These are phyloP conservation scores for Amanita muscaria DNA, from an alignment of 768 basidiomycete genomes.

Conservation along the genomic window DNA sequence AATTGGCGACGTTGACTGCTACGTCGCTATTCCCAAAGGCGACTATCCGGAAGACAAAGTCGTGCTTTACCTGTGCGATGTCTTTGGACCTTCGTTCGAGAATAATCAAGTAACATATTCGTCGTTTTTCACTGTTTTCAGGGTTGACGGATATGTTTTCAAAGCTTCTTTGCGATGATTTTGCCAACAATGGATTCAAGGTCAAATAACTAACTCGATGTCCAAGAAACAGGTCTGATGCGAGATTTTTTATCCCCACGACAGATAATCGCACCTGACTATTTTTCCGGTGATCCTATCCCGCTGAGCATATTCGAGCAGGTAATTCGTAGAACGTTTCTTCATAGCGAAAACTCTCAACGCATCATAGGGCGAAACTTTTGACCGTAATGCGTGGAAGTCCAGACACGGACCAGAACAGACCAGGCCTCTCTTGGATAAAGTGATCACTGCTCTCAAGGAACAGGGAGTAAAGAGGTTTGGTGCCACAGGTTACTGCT, in stretches of 20 bases:
- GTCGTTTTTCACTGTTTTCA: constrained; percentile 4
- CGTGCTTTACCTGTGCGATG: constrained; percentile 44
- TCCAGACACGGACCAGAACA: constrained; percentile 26
- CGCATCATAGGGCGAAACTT: constrained; percentile 16
- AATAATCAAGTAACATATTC: constrained; percentile 32
- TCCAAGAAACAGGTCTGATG: neutral
- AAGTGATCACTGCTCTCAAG: constrained; percentile 48
- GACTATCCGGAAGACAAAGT: constrained; percentile 50
- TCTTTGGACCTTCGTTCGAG: constrained; percentile 41
- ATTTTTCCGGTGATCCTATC: constrained; percentile 33
- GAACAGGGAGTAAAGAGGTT: constrained; percentile 48
- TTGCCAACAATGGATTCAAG: constrained; percentile 37
- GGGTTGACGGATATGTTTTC: no score
- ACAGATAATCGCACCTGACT: constrained; percentile 31
- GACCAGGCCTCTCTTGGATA: constrained; percentile 44
- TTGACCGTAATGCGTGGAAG: constrained; percentile 38
- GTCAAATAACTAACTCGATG: neutral
- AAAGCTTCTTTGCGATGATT: constrained; percentile 36
- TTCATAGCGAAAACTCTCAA: neutral
- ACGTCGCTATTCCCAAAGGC: constrained; percentile 42
- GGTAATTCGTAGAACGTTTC: constrained; percentile 5
- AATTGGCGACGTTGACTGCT: constrained; percentile 40
- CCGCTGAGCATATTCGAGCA: constrained; percentile 26
- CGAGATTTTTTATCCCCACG: neutral
- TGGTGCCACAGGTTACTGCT: constrained; percentile 62